Evolutionary conservation across 257 asterid species (phyloP).

Genomic region (Capsicum baccatum): DNA sequence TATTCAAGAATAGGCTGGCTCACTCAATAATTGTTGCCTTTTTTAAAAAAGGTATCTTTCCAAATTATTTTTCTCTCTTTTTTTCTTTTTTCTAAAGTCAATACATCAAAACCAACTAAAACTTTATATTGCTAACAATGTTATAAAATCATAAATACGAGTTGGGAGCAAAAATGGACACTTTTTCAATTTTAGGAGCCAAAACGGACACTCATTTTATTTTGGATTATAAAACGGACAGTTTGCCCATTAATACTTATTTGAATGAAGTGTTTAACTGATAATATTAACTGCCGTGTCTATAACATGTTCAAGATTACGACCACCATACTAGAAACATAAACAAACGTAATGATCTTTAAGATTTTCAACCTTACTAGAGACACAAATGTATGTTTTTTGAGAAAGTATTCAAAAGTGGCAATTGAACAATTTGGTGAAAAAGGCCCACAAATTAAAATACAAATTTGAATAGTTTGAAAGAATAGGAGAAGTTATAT

Average conservation of each 20-base stretch:
- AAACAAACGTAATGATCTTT: background rate
- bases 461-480: background rate
- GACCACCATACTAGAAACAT: no score
- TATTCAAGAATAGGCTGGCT: conserved; percentile 22
- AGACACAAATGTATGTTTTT: background rate
- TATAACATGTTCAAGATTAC: no score
- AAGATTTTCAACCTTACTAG: background rate
- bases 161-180: no score
- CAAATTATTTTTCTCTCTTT: background rate
- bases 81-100: background rate
- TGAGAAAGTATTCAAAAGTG: background rate
- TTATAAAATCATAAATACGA: background rate
- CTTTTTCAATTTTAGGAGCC: no score
- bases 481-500: background rate
- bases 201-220: no score
- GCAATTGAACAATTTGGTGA: background rate
- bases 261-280: background rate
- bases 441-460: background rate
- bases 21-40: conserved; percentile 3
- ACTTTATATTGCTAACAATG: background rate
- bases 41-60: background rate
- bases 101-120: background rate
- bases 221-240: no score
- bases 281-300: background rate
- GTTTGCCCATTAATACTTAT: background rate